These are phyloP conservation scores for Aphanomyces euteiches DNA, from an alignment of 352 stramenopile species.

Conservation along the genomic window DNA sequence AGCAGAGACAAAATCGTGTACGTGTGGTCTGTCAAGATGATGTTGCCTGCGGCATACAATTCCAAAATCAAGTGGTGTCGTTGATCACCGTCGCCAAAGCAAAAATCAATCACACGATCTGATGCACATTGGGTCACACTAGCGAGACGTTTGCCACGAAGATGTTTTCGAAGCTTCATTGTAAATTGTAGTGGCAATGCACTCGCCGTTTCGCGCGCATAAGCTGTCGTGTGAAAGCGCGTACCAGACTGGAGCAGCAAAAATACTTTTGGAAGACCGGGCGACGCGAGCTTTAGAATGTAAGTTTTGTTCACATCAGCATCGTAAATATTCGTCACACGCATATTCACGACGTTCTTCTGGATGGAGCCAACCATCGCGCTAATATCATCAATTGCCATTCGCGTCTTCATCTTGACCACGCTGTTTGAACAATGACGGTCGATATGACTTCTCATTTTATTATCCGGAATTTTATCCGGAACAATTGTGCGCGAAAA, in stretches of 20 bases:
- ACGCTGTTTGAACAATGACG: too few species aligned
- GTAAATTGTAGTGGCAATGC: conserved; percentile 92
- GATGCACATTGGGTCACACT: conserved; percentile 89
- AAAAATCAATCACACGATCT: conserved; percentile 96
- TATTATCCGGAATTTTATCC: background rate
- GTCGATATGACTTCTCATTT: too few species aligned
- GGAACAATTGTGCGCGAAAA: background rate
- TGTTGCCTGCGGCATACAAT: conserved; percentile 96
- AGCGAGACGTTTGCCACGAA: conserved; percentile 92
- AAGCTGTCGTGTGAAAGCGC: conserved; percentile 95
- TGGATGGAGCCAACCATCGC: conserved; percentile 81
- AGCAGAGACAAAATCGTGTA: conserved; percentile 96
- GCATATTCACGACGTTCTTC: conserved; percentile 85
- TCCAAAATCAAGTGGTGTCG: conserved; percentile 95
- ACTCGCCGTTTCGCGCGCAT: conserved; percentile 60
- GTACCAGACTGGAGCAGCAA: conserved; percentile 95
- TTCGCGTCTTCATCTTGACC: conserved; percentile 70
- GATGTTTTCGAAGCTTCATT: conserved; percentile 97
- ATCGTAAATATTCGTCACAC: conserved; percentile 97
- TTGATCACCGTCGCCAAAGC: conserved; percentile 89
- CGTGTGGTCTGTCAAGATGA: conserved; percentile 94
- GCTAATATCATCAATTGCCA: conserved; percentile 86
- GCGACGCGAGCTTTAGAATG: conserved; percentile 90
- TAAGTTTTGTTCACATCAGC: conserved; percentile 84
- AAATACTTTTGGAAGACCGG: conserved; percentile 89